Base-by-base conservation (phyloP, 78 protist genomes). In the Planoprotostelium fungivorum region DNA sequence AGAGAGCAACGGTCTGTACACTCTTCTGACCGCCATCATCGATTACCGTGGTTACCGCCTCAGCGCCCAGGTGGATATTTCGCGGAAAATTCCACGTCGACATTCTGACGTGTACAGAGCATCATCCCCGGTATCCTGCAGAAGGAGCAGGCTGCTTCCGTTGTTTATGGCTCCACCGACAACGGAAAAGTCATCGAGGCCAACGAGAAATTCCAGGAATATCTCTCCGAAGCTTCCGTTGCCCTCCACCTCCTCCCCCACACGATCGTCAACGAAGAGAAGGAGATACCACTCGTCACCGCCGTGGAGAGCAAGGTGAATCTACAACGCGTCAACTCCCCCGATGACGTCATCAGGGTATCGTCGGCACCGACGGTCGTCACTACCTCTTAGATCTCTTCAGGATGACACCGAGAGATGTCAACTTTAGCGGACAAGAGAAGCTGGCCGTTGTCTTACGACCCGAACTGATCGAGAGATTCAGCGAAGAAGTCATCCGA, bases 361-460 rank as follows among this genome's bases (percentile, higher is more conserved):
- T 94, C 63, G 38, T 90, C 86, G 96, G 96, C 84, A 83, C 63
- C 35, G 96, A 94, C 37, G 96, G 93, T 29, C 83, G 96, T 36
- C 63, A 63, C 36, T 94, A 94, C 34, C 36, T 94, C 36, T 73
- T 94, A 25, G 96, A 94, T 88, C 39, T 94, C 34, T 28, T 92
- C 36, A 38, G 95, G 36, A 94, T 91, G 28, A 94, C 96, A 9
- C 94, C 95, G 84, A 90, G 93, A 86, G 96, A 94, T 90, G 92
- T 91, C 88, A 92, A 94, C 88, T 94, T 89, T 83, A 0, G n/a
- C 0, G 95, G 91, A 0, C 38, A 37, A 0, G 89, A 94, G 35
- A 73, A 94, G 34, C 63, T 34, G 35, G 34, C 92, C 83, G 63
- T 86, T 38, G 1, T 94, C 0, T 85, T 92, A 10, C 87, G 96